Percentiles rank a stretch among this genome's conserved stretches.
phyloP scores from a whole-genome alignment of 805 yeast genomes.

The Saturnispora quitensis region DNA sequence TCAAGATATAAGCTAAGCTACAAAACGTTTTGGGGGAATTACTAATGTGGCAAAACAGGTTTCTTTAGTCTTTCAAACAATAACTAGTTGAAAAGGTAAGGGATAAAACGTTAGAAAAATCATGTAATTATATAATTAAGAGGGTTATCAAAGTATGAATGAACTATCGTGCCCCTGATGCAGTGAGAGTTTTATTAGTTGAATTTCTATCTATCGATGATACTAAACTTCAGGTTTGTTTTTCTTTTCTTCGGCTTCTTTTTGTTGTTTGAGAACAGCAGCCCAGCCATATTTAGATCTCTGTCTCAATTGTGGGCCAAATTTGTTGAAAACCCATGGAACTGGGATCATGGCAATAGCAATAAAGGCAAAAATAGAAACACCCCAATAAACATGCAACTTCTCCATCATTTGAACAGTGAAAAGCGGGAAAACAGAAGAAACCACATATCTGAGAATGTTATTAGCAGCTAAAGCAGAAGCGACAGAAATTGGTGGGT shows the following conservation, averaged over 20 bases:
- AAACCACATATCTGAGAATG: slow-evolving; percentile 61
- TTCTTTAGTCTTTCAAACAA: background rate
- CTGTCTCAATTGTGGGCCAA: slow-evolving; percentile 49
- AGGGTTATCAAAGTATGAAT: background rate
- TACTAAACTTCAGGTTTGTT: background rate
- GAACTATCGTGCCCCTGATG: background rate
- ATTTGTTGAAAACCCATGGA: slow-evolving; percentile 57
- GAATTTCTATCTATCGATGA: background rate
- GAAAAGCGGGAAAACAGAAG: slow-evolving; percentile 78
- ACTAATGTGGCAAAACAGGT: too few relatives aligned
- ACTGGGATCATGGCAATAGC: slow-evolving; percentile 64
- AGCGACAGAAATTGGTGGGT: slow-evolving; percentile 70
- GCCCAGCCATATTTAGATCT: slow-evolving; percentile 52
- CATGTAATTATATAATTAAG: background rate
- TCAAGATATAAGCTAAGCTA: too few relatives aligned
- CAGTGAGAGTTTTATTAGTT: background rate
- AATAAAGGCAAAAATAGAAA: slow-evolving; percentile 55
- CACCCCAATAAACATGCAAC: slow-evolving; percentile 73
- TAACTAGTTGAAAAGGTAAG: background rate
- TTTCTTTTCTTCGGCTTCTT: slow-evolving; percentile 7
- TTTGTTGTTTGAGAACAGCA: slow-evolving; percentile 27
- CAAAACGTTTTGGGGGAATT: too few relatives aligned
- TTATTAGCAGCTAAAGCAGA: slow-evolving; percentile 89
- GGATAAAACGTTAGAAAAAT: background rate
- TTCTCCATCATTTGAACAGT: slow-evolving; percentile 74